Base-by-base conservation (phyloP, 2,329 filamentous ascomycete species). In the Fusarium sp. region DNA sequence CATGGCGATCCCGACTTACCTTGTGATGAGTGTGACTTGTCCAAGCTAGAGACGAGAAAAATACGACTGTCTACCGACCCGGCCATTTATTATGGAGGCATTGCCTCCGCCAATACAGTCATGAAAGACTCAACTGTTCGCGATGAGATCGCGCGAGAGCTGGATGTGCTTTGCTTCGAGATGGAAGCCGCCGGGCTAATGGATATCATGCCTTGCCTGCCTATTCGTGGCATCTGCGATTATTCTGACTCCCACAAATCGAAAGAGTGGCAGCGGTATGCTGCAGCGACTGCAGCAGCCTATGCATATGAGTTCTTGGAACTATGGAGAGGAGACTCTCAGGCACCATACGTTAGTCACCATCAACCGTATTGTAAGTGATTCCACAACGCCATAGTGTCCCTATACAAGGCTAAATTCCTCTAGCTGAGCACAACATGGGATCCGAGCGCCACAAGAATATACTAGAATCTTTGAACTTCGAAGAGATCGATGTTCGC, bases 401-500 rank as follows among this genome's bases (percentile, higher is more conserved):
- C 31, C 4, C 31, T 13, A 10, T 31, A 28, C 26, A 7, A 5
- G 26, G 3, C 26, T 31, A 48, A 48, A 13, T 4, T 12, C 31
- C 31, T 31, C 31, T 33, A 33, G 31, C 31, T 33, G 31, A 33
- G 31, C 31, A 33, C 31, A 33, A 12, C 11, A 33, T 13, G 24
- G 2, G 7, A 9, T 11, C 13, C 5, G 4, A 17, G 51, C 51
- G 42, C 17, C 68, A 57, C 2, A 1, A 42, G 4, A 11, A 33
- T 5, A 22, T 77, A 3, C 59, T 85, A 9, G 64, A 82, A 0
- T 82, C 80, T 0, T 72, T 86, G 1, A 60, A 68, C 24, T 86
- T 85, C n/a, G 75, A 81, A 1, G 78, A 84, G 38, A 82, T 85
- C 0, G 79, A 84, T 63, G 73, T 80, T 41, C 83, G 83, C 1